A percentile compares a stretch with the other conserved stretches of the same genome.
Evolutionary conservation across 495 filamentous ascomycete species (phyloP).

Genomic region (Aspergillus hancockii): DNA sequence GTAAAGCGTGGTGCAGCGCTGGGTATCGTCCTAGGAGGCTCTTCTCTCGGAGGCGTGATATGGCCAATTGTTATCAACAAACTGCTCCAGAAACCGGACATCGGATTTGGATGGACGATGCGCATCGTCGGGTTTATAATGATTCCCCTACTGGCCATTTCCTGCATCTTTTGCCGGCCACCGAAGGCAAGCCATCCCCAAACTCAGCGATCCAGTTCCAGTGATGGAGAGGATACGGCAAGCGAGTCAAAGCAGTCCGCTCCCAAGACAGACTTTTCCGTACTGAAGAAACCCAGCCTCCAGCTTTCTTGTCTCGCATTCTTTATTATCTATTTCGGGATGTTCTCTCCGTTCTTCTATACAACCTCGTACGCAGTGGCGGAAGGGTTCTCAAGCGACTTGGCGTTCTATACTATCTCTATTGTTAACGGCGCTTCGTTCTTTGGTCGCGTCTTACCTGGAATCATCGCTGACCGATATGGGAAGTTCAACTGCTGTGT

Average conservation of each 20-base stretch:
- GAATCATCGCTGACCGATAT: constrained; percentile 65
- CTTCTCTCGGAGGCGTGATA: constrained; percentile 57
- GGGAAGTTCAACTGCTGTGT: constrained; percentile 72
- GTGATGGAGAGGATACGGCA: not conserved
- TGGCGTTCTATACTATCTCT: constrained; percentile 46
- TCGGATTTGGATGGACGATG: constrained; percentile 54
- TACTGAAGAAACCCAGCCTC: constrained; percentile 33
- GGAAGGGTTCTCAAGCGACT: constrained; percentile 34
- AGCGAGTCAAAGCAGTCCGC: constrained; percentile 53
- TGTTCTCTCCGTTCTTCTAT: constrained; percentile 52
- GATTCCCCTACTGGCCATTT: constrained; percentile 56
- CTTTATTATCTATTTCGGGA: constrained; percentile 47
- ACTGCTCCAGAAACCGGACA: constrained; percentile 28
- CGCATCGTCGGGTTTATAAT: constrained; percentile 52
- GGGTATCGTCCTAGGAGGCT: constrained; percentile 56
- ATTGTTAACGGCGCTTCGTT: constrained; percentile 50
- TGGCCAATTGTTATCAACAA: constrained; percentile 47
- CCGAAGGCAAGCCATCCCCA: constrained; percentile 13
- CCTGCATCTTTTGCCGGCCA: constrained; percentile 43
- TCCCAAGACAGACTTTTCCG: constrained; percentile 20
- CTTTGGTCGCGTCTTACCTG: constrained; percentile 45
- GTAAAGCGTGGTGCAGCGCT: constrained; percentile 53
- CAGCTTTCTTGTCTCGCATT: constrained; percentile 49
- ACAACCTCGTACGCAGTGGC: constrained; percentile 36
- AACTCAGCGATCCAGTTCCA: not conserved